A percentile compares a stretch with the other conserved stretches of the same genome.
phyloP scores from a whole-genome alignment of 2,329 filamentous ascomycete genomes.

The Zymoseptoria passerinii region DNA sequence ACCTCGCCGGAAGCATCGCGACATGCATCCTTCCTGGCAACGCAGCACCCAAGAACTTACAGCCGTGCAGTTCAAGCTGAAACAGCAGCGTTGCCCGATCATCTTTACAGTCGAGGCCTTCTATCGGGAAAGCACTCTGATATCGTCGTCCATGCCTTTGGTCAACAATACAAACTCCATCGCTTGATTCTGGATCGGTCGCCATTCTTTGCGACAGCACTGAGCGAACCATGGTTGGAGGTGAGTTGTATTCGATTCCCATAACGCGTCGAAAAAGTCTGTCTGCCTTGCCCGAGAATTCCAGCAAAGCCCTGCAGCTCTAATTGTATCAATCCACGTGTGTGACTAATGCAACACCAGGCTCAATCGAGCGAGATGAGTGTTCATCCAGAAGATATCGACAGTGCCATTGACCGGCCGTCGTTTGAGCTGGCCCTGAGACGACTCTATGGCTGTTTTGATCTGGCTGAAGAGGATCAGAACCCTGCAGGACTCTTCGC shows the following conservation, averaged over 20 bases:
- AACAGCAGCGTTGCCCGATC: conserved; percentile 36
- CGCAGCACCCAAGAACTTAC: conserved; percentile 14
- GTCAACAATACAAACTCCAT: conserved; percentile 45
- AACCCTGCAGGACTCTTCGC: conserved; percentile 49
- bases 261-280: not conserved
- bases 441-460: conserved; percentile 45
- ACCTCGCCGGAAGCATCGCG: conserved; percentile 33
- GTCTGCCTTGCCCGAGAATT: not conserved
- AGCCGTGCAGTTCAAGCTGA: conserved; percentile 17
- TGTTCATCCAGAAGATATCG: conserved; percentile 46
- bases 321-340: not conserved
- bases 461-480: conserved; percentile 42
- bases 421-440: conserved; percentile 49
- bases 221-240: conserved; percentile 45
- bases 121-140: conserved; percentile 46
- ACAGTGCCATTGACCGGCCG: conserved; percentile 44
- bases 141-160: conserved; percentile 47
- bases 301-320: not conserved
- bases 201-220: conserved; percentile 47
- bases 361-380: conserved; percentile 45
- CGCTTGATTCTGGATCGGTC: conserved; percentile 48
- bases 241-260: not conserved
- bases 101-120: conserved; percentile 46
- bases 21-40: conserved; percentile 33
- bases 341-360: conserved; percentile 31